Evolutionary conservation across 2,329 filamentous ascomycete genomes (phyloP).

Genomic region (Cryoendolithus antarcticus): DNA sequence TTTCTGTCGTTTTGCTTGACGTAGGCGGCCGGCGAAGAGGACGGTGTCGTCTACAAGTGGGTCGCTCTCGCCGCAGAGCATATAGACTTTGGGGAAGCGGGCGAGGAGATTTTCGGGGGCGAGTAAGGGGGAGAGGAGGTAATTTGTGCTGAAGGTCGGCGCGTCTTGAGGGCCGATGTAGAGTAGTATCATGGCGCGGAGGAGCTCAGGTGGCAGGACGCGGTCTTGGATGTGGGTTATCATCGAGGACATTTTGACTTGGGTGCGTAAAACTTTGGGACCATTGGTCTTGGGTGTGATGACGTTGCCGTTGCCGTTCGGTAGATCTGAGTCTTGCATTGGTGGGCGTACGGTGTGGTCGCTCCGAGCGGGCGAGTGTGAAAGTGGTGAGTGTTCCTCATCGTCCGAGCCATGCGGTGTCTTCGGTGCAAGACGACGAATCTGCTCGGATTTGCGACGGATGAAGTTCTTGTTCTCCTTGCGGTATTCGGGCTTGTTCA

Average conservation of each 20-base stretch:
- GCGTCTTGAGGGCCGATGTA: slow-evolving; percentile 91
- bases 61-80: slow-evolving; percentile 88
- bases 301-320: slow-evolving; percentile 17
- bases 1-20: slow-evolving; percentile 57
- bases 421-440: slow-evolving; percentile 64
- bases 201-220: slow-evolving; percentile 92
- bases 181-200: slow-evolving; percentile 96
- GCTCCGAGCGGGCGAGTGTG: background rate
- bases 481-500: slow-evolving; percentile 67
- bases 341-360: too few relatives aligned
- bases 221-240: slow-evolving; percentile 97
- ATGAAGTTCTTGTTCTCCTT: slow-evolving; percentile 71
- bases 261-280: slow-evolving; percentile 52
- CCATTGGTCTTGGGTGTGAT: slow-evolving; percentile 16
- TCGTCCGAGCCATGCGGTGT: slow-evolving; percentile 75
- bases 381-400: slow-evolving; percentile 37
- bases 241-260: slow-evolving; percentile 88
- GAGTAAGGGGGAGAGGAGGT: slow-evolving; percentile 76
- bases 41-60: slow-evolving; percentile 94
- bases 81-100: slow-evolving; percentile 86
- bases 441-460: slow-evolving; percentile 77
- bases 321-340: background rate
- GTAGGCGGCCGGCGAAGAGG: slow-evolving; percentile 82
- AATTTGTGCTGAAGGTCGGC: slow-evolving; percentile 85
- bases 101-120: slow-evolving; percentile 74